Base-by-base conservation (phyloP, 768 basidiomycete genomes). In the Ramaria rubella region DNA sequence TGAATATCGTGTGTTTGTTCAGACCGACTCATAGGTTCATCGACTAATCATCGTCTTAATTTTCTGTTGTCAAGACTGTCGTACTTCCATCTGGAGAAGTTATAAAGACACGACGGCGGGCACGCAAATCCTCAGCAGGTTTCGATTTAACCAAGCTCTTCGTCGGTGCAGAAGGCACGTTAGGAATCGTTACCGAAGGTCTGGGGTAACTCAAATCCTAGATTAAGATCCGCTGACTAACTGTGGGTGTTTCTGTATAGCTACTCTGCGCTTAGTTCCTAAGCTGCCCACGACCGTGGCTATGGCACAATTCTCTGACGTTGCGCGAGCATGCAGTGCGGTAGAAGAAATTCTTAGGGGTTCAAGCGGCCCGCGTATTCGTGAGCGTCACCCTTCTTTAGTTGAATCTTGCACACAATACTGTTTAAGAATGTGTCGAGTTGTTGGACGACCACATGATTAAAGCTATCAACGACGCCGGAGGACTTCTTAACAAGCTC, bases 141-240 rank as follows among this genome's bases (percentile, higher is more conserved):
- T 94, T 87, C 64, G 93, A 94, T 64, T 77, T 80, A 1, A 93
- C 89, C 0, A 94, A 94, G 67, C 69, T 93, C 2, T 93, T 94
- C 71, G 87, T 94, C 48, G 92, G 92, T 4, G 89, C 90, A 2
- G 92, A 94, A 68, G 92, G 92, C 5, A 94, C 91, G 0, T 68
- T 94, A 44, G 92, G 92, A 3, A 87, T 94, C 61, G 82, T 94
- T n/a, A 92, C 89, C 0, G 91, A 94, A 73, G 86, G 87, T 79
- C 52, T 48, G 62, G 52, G 23, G 11, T 7, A 21, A 19, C 34
- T 9, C 27, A 33, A 11, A 21, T 27, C 33, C 12, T 23, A 26
- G 30, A 42, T 19, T 2, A 2, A 42, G 23, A 21, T 19, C 3
- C 17, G 2, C 19, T 53, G 11, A 52, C n/a, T 34, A 36, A 44